phyloP scores from a whole-genome alignment of 768 basidiomycete species.

The Mycena leptocephala region DNA sequence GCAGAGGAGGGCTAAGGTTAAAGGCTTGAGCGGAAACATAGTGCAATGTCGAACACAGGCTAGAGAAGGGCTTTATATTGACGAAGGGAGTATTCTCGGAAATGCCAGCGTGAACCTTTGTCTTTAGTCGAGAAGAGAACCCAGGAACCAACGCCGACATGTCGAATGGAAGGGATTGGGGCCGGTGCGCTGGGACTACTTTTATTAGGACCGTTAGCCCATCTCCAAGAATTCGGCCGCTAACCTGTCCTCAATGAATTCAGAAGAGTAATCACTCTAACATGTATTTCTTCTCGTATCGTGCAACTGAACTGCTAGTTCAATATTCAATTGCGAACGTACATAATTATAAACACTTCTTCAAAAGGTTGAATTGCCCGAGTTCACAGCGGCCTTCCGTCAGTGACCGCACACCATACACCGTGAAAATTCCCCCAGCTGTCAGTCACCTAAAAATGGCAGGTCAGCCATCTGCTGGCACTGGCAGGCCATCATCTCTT shows the following conservation, averaged over 20 bases:
- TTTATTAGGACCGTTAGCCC: neutral
- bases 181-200: neutral
- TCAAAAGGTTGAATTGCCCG: neutral
- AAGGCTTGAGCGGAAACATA: neutral
- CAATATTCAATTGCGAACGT: neutral
- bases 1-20: neutral
- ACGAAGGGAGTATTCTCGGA: neutral
- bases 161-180: neutral
- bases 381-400: neutral
- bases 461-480: too few species aligned
- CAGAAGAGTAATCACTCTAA: neutral
- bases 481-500: too few species aligned
- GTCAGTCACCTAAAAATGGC: too few species aligned
- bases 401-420: too few species aligned
- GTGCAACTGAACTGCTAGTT: neutral
- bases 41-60: neutral
- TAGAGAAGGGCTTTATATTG: neutral
- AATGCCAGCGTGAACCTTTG: neutral
- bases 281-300: neutral
- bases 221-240: neutral
- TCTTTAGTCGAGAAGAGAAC: neutral
- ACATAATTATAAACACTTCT: neutral
- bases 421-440: too few species aligned
- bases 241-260: too few species aligned
- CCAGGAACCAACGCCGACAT: neutral